Conservation (phyloP, 495 filamentous ascomycete genomes). For the Lasiosphaeris hirsuta region DNA sequence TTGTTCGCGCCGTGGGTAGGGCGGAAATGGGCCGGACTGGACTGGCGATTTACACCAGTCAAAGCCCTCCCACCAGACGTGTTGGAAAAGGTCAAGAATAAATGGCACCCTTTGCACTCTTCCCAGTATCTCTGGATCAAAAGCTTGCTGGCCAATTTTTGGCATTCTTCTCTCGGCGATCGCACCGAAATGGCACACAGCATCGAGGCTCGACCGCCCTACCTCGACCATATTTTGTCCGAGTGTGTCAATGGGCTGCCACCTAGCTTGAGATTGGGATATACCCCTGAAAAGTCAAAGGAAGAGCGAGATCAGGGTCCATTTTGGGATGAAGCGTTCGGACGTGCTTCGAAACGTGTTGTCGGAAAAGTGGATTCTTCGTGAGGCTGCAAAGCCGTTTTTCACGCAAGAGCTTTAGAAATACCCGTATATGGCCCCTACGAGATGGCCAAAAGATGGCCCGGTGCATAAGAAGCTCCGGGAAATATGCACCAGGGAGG, state of each 20-base stretch:
- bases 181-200: constrained; percentile 51
- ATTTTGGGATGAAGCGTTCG: not conserved
- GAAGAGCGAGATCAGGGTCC: not conserved
- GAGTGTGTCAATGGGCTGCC: constrained; percentile 48
- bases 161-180: constrained; percentile 47
- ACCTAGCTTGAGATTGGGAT: constrained; percentile 45
- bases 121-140: constrained; percentile 44
- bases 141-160: constrained; percentile 36
- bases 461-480: constrained; percentile 36
- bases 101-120: constrained; percentile 52
- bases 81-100: constrained; percentile 28
- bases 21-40: constrained; percentile 5
- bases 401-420: constrained; percentile 53
- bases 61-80: constrained; percentile 10
- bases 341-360: constrained; percentile 11
- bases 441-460: constrained; percentile 22
- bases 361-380: constrained; percentile 49
- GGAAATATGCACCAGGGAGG: constrained; percentile 35
- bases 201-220: constrained; percentile 47
- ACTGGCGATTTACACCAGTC: constrained; percentile 19
- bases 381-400: constrained; percentile 47
- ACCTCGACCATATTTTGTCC: constrained; percentile 50
- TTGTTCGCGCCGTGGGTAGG: constrained; percentile 14
- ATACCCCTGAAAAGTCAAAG: constrained; percentile 17
- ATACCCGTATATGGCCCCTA: constrained; percentile 42